Evolutionary conservation across 352 stramenopile genomes (phyloP), one percentile per base, ranked within the genome.

Genomic region (Pythium chondricola): DNA sequence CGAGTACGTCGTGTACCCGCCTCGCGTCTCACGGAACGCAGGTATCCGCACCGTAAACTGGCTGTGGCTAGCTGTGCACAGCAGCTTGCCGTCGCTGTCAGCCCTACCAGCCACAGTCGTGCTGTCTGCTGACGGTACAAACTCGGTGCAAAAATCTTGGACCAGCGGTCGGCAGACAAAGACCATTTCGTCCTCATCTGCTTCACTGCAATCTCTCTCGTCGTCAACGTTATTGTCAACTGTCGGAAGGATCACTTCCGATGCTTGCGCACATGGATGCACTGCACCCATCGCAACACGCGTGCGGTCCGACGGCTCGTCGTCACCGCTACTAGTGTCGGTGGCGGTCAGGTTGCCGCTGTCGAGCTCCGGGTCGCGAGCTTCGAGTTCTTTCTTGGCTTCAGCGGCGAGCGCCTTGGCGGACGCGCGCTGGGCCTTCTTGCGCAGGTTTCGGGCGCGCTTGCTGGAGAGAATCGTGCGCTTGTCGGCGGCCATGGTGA

Each of bases 81-180:
- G 43, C 6, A 33, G 10, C n/a, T n/a, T n/a, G n/a, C n/a, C n/a
- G n/a, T n/a, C n/a, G n/a, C n/a, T 20, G 21, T 42, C 58, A 10
- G 33, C 42, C 50, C 50, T 51, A 0, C 41, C 41, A 5, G 35
- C 43, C 36, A 32, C 40, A 17, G 20, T 50, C 31, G 17, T 38
- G 16, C 44, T 41, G 36, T 67, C 54, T 13, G 27, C 38, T n/a
- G 48, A 37, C 8, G 62, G 55, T 21, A 76, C 43, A 45, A 85
- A 89, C n/a, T 69, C 40, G 7, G 69, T 77, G 60, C 80, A 92
- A 42, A 88, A 83, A 57, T 85, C 70, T 8, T 67, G 64, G 46
- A 64, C 60, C 11, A 65, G 71, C 21, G 73, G 64, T 17, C 56
- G 69, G 16, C 75, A 78, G 20, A 92, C 72, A 41, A 92, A 67